Evolutionary conservation across 805 yeast species (phyloP).

Genomic region (Phaffomyces antillensis): DNA sequence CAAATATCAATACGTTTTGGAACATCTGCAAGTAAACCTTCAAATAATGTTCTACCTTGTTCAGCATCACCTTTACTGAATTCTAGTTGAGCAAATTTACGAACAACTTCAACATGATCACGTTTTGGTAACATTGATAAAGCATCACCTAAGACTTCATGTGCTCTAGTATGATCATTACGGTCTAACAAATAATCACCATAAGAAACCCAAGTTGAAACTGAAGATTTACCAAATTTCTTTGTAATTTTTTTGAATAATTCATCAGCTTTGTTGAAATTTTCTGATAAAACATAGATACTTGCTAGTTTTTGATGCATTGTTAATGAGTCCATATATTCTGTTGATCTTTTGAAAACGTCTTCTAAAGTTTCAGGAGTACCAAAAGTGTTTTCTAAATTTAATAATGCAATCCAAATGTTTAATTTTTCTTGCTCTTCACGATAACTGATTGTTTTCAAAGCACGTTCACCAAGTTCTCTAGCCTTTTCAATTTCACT

Average conservation of each 20-base stretch:
- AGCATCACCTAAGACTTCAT: conserved; percentile 66
- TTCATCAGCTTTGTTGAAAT: conserved; percentile 60
- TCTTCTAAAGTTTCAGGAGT: conserved; percentile 74
- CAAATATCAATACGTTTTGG: conserved; percentile 91
- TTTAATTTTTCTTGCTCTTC: conserved; percentile 91
- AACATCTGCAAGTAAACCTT: conserved; percentile 83
- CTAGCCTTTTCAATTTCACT: conserved; percentile 94
- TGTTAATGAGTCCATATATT: conserved; percentile 80
- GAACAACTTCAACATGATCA: conserved; percentile 70
- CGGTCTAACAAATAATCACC: conserved; percentile 69
- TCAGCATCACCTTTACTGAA: conserved; percentile 84
- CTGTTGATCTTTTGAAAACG: conserved; percentile 76
- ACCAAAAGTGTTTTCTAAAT: conserved; percentile 92
- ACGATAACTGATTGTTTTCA: conserved; percentile 81
- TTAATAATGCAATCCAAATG: conserved; percentile 92
- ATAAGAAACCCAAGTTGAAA: conserved; percentile 74
- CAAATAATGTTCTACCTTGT: conserved; percentile 91
- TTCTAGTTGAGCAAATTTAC: conserved; percentile 85
- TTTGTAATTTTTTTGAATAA: conserved; percentile 63
- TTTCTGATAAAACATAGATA: conserved; percentile 70
- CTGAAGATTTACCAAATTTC: conserved; percentile 66
- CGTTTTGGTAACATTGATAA: conserved; percentile 64
- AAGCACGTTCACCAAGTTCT: conserved; percentile 86
- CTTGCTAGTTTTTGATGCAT: conserved; percentile 77
- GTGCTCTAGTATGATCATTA: conserved; percentile 50